Evolutionary conservation across 2,329 filamentous ascomycete species (phyloP), one percentile per base, ranked within the genome.

Genomic region (Botrytis aclada): DNA sequence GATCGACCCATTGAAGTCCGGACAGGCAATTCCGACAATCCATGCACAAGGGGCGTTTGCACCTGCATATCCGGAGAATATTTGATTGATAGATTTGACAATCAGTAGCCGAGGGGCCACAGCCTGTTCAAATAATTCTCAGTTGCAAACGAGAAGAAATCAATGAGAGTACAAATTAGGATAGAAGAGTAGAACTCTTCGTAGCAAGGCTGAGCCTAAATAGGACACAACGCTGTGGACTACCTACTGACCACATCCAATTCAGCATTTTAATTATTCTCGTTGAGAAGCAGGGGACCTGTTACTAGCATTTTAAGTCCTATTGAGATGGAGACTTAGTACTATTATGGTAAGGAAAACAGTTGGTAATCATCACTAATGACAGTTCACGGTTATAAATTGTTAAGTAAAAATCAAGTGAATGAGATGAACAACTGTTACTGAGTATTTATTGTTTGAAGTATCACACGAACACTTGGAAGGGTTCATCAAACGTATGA

Each of bases 261-360:
- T 4, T 5, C 1, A 51, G 1, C 9, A 0, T 45, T 22, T 45
- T n/a, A 14, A 51, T 51, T 2, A 16, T 51, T 51, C 47, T 51
- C 0, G 0, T n/a, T 51, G 0, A 12, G 25, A 5, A 51, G n/a
- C n/a, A 51, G 0, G 10, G 3, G 4, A n/a, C 4, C 1, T 14
- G n/a, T 51, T 51, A n/a, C 10, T 7, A n/a, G 47, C 5, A n/a
- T n/a, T 16, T 51, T 6, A 14, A 12, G 5, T 1, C 2, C 6
- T 10, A 6, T 51, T 14, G 7, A 3, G 25, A n/a, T 6, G 14
- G 25, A n/a, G 25, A 51, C 10, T 0, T 51, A 51, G 25, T 51
- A n/a, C 4, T n/a, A 14, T 51, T 14, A 14, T 25, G n/a, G 3
- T 47, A 12, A 25, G 12, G 1, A 51, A 6, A n/a, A 51, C n/a